Evolutionary conservation across 2,329 filamentous ascomycete genomes (phyloP), one percentile per base, ranked within the genome.

Genomic region (Colletotrichum coccodes): DNA sequence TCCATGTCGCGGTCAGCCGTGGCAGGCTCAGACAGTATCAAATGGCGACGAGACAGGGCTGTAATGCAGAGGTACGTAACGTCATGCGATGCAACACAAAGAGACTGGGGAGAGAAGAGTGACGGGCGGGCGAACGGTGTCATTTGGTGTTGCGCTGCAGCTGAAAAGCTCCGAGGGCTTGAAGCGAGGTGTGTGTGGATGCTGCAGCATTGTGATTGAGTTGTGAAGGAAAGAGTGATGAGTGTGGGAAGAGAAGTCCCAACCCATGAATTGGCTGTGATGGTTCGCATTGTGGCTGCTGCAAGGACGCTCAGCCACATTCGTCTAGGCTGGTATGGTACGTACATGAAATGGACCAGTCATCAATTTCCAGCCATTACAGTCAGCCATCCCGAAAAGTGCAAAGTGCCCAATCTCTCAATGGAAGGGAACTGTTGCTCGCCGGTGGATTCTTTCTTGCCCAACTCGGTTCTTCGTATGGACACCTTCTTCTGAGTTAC

Each of bases 91-190:
- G 54, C 42, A 46, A 60, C 64, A 38, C 28, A 38, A 38, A 38
- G 26, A 60, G 32, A 38, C 34, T 30, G 53, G 53, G 42, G 23
- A 23, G 36, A 16, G 12, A 9, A 30, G 28, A 34, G 28, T 40
- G 44, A 36, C 28, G 40, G 40, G 6, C 34, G 32, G n/a, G 23
- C 11, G 32, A 44, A 38, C 32, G 23, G 44, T 32, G 23, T 47
- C 38, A 61, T 56, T 68, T 60, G 65, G 36, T 54, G 60, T 50
- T 65, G 54, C 54, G 42, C 30, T 56, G 61, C 65, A 65, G 54
- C 49, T 56, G 65, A 60, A 68, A 68, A 68, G 49, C 26, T 65
- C 65, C 65, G 65, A 65, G 56, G 32, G 28, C 40, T 40, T 56
- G 59, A 67, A 62, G 58, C 59, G 49, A 68, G 40, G 49, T 36